Evolutionary conservation across 768 basidiomycete species (phyloP).

Genomic region (Collybia nuda): DNA sequence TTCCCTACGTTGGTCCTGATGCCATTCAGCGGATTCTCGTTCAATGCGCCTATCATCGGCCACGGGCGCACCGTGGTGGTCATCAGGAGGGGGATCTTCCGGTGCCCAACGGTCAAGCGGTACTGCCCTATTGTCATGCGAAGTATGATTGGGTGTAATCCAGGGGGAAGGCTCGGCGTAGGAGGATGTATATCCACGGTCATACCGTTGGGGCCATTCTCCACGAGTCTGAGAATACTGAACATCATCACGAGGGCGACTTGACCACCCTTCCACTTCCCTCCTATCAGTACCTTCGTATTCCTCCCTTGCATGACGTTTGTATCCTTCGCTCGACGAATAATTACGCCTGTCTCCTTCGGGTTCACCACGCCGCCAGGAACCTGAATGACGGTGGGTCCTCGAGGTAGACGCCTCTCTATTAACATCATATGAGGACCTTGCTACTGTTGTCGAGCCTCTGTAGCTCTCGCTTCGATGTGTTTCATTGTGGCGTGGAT

Average conservation of each 20-base stretch:
- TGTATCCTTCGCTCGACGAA: constrained; percentile 43
- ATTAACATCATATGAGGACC: constrained; percentile 42
- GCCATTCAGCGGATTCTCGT: constrained; percentile 35
- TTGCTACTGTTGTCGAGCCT: constrained; percentile 41
- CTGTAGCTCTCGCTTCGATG: constrained; percentile 50
- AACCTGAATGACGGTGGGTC: constrained; percentile 47
- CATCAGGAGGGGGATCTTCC: constrained; percentile 38
- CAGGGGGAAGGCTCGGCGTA: constrained; percentile 50
- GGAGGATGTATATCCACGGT: constrained; percentile 40
- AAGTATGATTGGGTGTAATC: constrained; percentile 26
- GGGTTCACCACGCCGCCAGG: constrained; percentile 48
- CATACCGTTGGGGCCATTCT: constrained; percentile 52
- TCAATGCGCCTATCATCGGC: constrained; percentile 15
- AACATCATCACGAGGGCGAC: constrained; percentile 34
- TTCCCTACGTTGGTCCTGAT: constrained; percentile 38
- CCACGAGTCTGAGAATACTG: constrained; percentile 40
- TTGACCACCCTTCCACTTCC: constrained; percentile 45
- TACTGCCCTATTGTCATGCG: constrained; percentile 37
- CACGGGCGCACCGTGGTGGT: constrained; percentile 13
- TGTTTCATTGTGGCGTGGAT: constrained; percentile 47
- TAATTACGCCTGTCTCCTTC: constrained; percentile 45
- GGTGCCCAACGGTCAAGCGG: constrained; percentile 42
- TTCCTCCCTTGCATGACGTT: constrained; percentile 45
- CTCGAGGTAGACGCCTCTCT: constrained; percentile 56
- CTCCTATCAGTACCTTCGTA: constrained; percentile 44